Base-by-base conservation (phyloP, 129 eudicot genomes). In the Pittosporum tobira region DNA sequence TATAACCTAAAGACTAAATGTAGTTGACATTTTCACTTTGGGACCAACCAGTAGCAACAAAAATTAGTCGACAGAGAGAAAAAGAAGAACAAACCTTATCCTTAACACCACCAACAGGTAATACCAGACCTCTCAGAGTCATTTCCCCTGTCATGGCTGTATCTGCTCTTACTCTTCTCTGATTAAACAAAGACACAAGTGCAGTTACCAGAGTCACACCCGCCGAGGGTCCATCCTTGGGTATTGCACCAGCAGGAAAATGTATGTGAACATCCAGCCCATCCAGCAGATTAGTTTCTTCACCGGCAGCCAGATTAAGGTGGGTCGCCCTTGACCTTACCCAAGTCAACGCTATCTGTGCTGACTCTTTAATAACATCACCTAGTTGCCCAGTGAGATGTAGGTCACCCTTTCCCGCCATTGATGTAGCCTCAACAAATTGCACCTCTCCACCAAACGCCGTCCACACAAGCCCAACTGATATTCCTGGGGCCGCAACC, bases 221-320 rank as follows among this genome's bases (percentile, higher is more conserved):
- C 57, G 99, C 99, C 27, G 99, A 91, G 19, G 99, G 99, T 18
- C 99, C 99, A 69, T 91, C 99, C 72, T 91, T 91, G 7, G 96
- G 96, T 34, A 91, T 94, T 27, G 99, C 99, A 40, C 99, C 99
- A 11, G 99, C 99, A 48, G 99, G 99, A 53, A 91, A 91, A 75
- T 91, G 99, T 71, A 91, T 87, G 57, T 91, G 99, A 51, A 91
- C 75, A 55, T 91, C 96, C 51, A 83, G 75, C 24, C 85, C 84
- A 47, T 91, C 81, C 71, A 91, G 81, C 46, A 91, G 72, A 74
- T 87, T 87, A 48, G 67, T 67, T 65, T 71, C 84, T 57, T 75
- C 75, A 48, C 75, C 57, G 48, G 79, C 62, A 46, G 75, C 83
- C 75, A 91, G 68, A 23, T 81, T 81, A 46, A 91, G 94, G 45